Percentiles rank a stretch among this genome's conserved stretches.
These are phyloP conservation scores for Ustilago nuda DNA, from an alignment of 1,284 basidiomycete genomes.

Conservation along the genomic window DNA sequence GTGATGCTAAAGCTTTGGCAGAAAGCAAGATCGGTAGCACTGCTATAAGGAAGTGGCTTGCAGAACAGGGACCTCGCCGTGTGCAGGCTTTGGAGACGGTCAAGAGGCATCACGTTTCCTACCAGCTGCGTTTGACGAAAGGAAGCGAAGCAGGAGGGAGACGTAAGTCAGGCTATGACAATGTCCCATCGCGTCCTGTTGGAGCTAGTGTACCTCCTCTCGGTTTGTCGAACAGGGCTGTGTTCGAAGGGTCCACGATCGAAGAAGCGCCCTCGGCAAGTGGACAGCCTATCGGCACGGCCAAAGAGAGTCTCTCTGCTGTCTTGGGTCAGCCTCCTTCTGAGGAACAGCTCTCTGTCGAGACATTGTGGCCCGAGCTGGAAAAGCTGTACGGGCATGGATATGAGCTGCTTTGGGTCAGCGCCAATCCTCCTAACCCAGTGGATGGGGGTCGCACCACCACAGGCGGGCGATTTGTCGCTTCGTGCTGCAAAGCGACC, in stretches of 20 bases:
- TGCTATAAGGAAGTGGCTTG: constrained; percentile 64
- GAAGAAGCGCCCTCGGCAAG: constrained; percentile 41
- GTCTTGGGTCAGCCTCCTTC: constrained; percentile 70
- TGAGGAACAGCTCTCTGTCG: constrained; percentile 77
- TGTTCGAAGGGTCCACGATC: constrained; percentile 42
- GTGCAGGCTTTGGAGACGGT: constrained; percentile 33
- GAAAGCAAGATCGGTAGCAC: constrained; percentile 67
- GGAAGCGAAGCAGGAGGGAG: background rate
- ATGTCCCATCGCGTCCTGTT: constrained; percentile 38
- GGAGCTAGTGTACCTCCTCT: constrained; percentile 65
- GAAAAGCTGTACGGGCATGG: constrained; percentile 99
- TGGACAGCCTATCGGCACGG: constrained; percentile 50
- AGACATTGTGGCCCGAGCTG: constrained; percentile 93
- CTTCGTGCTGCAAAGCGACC: constrained; percentile 90
- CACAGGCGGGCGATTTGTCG: constrained; percentile 77
- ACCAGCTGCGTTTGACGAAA: constrained; percentile 25
- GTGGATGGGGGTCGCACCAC: constrained; percentile 24
- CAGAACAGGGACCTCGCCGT: constrained; percentile 28
- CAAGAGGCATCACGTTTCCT: constrained; percentile 21
- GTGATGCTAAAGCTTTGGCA: constrained; percentile 57
- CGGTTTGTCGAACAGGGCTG: constrained; percentile 66
- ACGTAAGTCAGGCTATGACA: background rate
- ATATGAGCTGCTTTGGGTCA: constrained; percentile 79
- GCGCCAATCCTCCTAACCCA: constrained; percentile 32
- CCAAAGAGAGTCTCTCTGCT: constrained; percentile 38